These are phyloP conservation scores for Fusarium sp. DNA, from an alignment of 2,329 filamentous ascomycete genomes.

Conservation along the genomic window DNA sequence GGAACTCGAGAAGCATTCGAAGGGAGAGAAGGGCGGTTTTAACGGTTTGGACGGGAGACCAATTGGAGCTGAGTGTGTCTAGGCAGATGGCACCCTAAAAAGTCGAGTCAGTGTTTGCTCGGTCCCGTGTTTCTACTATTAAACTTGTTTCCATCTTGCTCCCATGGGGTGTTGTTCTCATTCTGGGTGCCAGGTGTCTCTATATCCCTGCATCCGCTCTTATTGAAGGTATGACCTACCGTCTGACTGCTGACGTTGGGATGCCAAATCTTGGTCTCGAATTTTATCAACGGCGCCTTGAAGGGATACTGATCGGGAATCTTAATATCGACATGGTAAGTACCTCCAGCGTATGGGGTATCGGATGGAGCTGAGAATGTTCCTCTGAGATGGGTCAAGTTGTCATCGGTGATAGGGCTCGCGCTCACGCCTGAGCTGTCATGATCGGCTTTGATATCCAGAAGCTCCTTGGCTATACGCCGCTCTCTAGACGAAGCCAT, in stretches of 20 bases:
- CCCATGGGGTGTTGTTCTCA: neutral
- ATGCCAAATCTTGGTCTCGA: slow-evolving; percentile 95
- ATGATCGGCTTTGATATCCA: slow-evolving; percentile 78
- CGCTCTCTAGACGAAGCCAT: slow-evolving; percentile 60
- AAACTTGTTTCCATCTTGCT: neutral
- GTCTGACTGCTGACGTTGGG: slow-evolving; percentile 96
- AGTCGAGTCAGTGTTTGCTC: slow-evolving; percentile 21
- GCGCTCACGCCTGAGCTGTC: slow-evolving; percentile 81
- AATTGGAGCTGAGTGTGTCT: slow-evolving; percentile 87
- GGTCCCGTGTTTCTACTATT: neutral
- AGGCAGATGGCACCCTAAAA: slow-evolving; percentile 94
- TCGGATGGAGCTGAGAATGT: slow-evolving; percentile 88
- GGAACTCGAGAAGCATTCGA: slow-evolving; percentile 90
- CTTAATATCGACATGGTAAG: slow-evolving; percentile 83
- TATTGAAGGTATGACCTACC: slow-evolving; percentile 62
- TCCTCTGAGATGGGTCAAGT: slow-evolving; percentile 85
- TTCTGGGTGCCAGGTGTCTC: neutral
- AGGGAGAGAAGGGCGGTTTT: slow-evolving; percentile 94
- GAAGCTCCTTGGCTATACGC: slow-evolving; percentile 79
- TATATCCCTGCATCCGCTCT: neutral
- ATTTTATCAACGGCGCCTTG: slow-evolving; percentile 89
- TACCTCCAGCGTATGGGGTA: slow-evolving; percentile 91
- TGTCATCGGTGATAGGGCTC: slow-evolving; percentile 70
- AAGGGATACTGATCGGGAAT: slow-evolving; percentile 94
- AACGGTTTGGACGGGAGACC: slow-evolving; percentile 96